These are phyloP conservation scores for Penicillium malachiteum DNA, from an alignment of 495 filamentous ascomycete species.

Conservation along the genomic window DNA sequence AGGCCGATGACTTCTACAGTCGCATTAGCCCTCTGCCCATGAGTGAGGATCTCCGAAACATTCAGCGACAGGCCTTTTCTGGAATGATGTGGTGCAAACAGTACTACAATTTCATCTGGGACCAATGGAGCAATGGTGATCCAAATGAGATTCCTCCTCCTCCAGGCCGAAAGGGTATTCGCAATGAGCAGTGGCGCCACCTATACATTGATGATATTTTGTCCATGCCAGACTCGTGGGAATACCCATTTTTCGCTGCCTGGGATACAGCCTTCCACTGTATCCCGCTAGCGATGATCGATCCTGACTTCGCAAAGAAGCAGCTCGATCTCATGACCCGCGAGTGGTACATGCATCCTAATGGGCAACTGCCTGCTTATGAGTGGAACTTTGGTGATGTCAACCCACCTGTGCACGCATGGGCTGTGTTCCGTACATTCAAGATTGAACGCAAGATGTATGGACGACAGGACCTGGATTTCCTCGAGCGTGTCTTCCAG, in stretches of 20 bases:
- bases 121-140: conserved; percentile 90
- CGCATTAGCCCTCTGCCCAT: conserved; percentile 91
- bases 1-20: conserved; percentile 95
- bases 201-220: conserved; percentile 90
- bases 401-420: conserved; percentile 94
- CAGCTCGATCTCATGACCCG: conserved; percentile 92
- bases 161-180: conserved; percentile 70
- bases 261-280: conserved; percentile 98
- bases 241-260: conserved; percentile 97
- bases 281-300: conserved; percentile 93
- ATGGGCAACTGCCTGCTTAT: conserved; percentile 87
- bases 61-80: conserved; percentile 88
- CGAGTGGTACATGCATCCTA: conserved; percentile 99
- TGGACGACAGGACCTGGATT: conserved; percentile 89
- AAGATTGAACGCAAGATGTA: conserved; percentile 98
- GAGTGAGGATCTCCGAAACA: conserved; percentile 90
- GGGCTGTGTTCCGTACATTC: conserved; percentile 91
- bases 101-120: conserved; percentile 94
- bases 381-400: conserved; percentile 99
- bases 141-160: conserved; percentile 78
- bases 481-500: conserved; percentile 94
- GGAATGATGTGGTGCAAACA: conserved; percentile 99
- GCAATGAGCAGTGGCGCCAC: conserved; percentile 90
- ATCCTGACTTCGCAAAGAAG: conserved; percentile 96
- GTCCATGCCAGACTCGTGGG: conserved; percentile 98